These are phyloP conservation scores for Bryoerythrophyllum caledonicum DNA, from an alignment of 225 moss, liverwort and hornwort genomes.

Conservation along the genomic window DNA sequence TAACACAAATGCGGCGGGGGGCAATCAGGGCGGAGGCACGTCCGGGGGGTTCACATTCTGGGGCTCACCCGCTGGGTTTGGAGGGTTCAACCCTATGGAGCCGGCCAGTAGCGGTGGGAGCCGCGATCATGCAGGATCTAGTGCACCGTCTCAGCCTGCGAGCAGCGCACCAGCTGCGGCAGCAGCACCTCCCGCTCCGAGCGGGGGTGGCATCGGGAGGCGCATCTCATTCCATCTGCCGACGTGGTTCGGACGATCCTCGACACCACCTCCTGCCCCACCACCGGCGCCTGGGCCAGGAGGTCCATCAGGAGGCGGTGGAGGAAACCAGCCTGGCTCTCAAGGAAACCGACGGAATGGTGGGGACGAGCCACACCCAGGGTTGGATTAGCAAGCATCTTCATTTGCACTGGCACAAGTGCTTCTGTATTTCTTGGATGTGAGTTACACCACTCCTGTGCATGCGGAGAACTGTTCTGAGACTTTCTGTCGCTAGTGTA, in stretches of 20 bases:
- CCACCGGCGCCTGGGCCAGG: slow-evolving; percentile 53
- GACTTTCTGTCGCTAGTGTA: slow-evolving; percentile 24
- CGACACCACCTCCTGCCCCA: slow-evolving; percentile 47
- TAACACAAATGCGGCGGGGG: slow-evolving; percentile 29
- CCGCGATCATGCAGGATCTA: slow-evolving; percentile 56
- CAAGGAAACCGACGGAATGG: slow-evolving; percentile 52
- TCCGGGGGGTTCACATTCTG: slow-evolving; percentile 65
- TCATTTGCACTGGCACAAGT: background rate
- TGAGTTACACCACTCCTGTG: slow-evolving; percentile 20
- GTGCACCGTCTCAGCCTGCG: slow-evolving; percentile 48
- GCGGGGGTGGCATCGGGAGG: slow-evolving; percentile 55
- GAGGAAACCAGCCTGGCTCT: slow-evolving; percentile 38
- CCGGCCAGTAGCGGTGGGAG: slow-evolving; percentile 33
- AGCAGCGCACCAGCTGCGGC: slow-evolving; percentile 40
- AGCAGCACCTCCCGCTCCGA: slow-evolving; percentile 34
- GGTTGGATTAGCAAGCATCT: slow-evolving; percentile 27
- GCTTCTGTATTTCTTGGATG: slow-evolving; percentile 25
- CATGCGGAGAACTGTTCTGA: slow-evolving; percentile 18
- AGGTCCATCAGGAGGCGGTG: slow-evolving; percentile 65
- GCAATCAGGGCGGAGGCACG: slow-evolving; percentile 50
- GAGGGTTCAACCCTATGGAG: slow-evolving; percentile 37
- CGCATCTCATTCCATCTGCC: slow-evolving; percentile 84
- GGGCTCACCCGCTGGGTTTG: slow-evolving; percentile 64
- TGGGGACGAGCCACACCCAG: slow-evolving; percentile 67
- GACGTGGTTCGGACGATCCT: slow-evolving; percentile 61